Conservation (phyloP, 306 rosid genomes). For the Citrullus mucosospermus region DNA sequence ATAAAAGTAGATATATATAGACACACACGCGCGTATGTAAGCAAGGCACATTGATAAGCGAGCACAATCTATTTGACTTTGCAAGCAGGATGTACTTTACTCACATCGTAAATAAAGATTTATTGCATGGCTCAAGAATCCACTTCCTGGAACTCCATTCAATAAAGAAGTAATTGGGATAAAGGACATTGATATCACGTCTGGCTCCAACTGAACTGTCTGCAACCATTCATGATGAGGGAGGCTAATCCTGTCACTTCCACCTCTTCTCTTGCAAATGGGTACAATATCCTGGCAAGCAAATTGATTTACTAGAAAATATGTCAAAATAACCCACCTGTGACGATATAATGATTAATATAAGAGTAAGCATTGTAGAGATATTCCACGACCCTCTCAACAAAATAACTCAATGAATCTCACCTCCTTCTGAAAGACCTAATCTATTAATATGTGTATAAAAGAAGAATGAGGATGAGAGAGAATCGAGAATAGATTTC, state of each 20-base stretch:
- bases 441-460: too few relatives aligned
- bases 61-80: background rate
- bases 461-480: too few relatives aligned
- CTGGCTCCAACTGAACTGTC: constrained; percentile 78
- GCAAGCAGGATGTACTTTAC: constrained; percentile 18
- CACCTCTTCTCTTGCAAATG: constrained; percentile 86
- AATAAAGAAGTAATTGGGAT: constrained; percentile 85
- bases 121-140: constrained; percentile 96
- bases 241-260: constrained; percentile 37
- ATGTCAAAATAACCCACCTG: background rate
- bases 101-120: constrained; percentile 93
- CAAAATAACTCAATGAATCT: constrained; percentile 2
- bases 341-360: background rate
- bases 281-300: constrained; percentile 54
- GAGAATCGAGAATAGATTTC: too few relatives aligned
- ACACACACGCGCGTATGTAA: too few relatives aligned
- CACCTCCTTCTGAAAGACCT: constrained; percentile 31
- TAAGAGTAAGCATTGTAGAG: background rate
- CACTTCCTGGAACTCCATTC: constrained; percentile 94
- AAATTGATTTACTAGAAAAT: background rate
- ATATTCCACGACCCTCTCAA: background rate
- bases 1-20: background rate
- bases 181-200: constrained; percentile 90
- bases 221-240: constrained; percentile 82
- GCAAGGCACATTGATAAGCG: background rate